A percentile compares a stretch with the other conserved stretches of the same genome.
These are phyloP conservation scores for Leccinum disarticulatum DNA, from an alignment of 768 basidiomycete genomes.

Conservation along the genomic window DNA sequence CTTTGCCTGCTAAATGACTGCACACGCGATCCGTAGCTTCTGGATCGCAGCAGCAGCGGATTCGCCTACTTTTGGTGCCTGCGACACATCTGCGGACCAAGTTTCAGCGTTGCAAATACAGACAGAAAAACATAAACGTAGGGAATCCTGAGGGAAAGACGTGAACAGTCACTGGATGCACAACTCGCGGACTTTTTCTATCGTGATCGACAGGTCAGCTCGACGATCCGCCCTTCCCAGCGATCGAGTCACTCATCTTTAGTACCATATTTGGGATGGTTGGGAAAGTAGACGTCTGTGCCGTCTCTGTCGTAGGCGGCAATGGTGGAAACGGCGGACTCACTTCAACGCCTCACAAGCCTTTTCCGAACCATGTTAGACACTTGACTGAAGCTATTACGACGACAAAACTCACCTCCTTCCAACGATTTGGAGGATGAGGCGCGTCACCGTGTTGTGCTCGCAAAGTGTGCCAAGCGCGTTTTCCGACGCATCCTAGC, in stretches of 20 bases:
- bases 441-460: conserved; percentile 61
- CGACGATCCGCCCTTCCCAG: too few relatives aligned
- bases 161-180: too few relatives aligned
- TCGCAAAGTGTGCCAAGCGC: conserved; percentile 33
- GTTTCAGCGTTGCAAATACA: too few relatives aligned
- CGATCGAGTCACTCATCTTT: conserved; percentile 33
- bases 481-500: conserved; percentile 26
- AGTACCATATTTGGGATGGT: conserved; percentile 33
- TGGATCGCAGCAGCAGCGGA: too few relatives aligned
- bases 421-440: conserved; percentile 52
- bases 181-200: too few relatives aligned
- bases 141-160: too few relatives aligned
- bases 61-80: too few relatives aligned
- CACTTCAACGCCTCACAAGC: conserved; percentile 31
- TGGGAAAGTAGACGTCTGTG: conserved; percentile 49
- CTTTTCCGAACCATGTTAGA: neutral
- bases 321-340: conserved; percentile 45
- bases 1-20: too few relatives aligned
- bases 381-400: neutral
- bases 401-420: conserved; percentile 37
- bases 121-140: neutral
- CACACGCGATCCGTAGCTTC: too few relatives aligned
- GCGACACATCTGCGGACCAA: too few relatives aligned
- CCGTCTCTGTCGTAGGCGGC: conserved; percentile 49
- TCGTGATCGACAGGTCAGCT: too few relatives aligned